phyloP scores from a whole-genome alignment of 2,329 filamentous ascomycete genomes.

The Exophiala dermatitidis region DNA sequence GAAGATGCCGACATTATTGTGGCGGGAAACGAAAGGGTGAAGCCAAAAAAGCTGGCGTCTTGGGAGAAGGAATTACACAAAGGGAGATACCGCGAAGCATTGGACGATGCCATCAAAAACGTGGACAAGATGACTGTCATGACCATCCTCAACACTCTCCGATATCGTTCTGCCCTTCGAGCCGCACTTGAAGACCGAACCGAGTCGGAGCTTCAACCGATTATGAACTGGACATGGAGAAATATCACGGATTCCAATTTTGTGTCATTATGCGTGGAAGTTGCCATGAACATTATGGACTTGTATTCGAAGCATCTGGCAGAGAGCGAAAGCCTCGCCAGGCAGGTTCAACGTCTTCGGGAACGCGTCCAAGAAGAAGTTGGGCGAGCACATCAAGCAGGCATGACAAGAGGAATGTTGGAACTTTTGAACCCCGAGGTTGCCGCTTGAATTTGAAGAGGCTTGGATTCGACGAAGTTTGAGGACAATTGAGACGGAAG shows the following conservation, averaged over 20 bases:
- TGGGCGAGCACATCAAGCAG: conserved; percentile 75
- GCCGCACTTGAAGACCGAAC: conserved; percentile 74
- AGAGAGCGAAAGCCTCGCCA: conserved; percentile 64
- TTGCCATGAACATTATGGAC: conserved; percentile 74
- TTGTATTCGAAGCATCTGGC: conserved; percentile 76
- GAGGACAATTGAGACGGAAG: too few relatives aligned
- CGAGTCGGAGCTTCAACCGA: conserved; percentile 70
- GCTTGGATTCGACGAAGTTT: too few relatives aligned
- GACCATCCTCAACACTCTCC: conserved; percentile 73
- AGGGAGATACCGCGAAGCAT: conserved; percentile 66
- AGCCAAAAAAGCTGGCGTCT: conserved; percentile 56
- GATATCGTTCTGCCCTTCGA: conserved; percentile 78
- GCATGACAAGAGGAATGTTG: conserved; percentile 79
- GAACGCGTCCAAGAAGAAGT: conserved; percentile 67
- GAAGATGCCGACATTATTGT: conserved; percentile 85
- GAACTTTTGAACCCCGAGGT: conserved; percentile 47
- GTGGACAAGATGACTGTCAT: conserved; percentile 57
- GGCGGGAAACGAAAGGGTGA: conserved; percentile 61
- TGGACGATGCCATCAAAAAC: conserved; percentile 68
- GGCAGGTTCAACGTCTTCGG: conserved; percentile 61
- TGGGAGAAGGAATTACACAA: conserved; percentile 81
- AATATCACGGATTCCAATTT: conserved; percentile 72
- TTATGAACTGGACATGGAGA: conserved; percentile 74
- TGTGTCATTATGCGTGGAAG: conserved; percentile 72
- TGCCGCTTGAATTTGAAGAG: conserved; percentile 1